phyloP scores from a whole-genome alignment of 1,284 basidiomycete species.

The Agaricales sp. region DNA sequence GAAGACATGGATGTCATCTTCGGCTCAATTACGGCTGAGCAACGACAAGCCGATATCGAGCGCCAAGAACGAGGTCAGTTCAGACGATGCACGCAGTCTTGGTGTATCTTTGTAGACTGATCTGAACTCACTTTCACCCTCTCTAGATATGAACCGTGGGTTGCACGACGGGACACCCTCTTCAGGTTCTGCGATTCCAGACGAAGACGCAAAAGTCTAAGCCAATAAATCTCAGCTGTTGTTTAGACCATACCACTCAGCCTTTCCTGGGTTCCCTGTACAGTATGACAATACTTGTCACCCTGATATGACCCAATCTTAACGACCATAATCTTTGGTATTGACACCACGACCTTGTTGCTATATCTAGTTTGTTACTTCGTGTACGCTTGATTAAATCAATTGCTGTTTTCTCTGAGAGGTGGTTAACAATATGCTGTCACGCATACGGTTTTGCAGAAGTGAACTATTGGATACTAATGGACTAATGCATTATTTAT shows the following conservation, averaged over 20 bases:
- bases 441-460: no score
- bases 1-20: slow-evolving; percentile 5
- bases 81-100: not conserved
- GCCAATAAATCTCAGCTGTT: no score
- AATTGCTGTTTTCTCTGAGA: no score
- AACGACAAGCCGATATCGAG: not conserved
- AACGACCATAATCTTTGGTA: no score
- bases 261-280: no score
- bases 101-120: not conserved
- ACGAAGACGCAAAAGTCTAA: not conserved
- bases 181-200: not conserved
- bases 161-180: not conserved
- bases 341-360: no score
- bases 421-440: no score
- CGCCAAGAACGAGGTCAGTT: not conserved
- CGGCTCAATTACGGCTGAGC: slow-evolving; percentile 2
- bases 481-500: no score
- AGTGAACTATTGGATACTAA: no score
- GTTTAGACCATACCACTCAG: not conserved
- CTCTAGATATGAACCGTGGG: not conserved
- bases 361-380: not conserved
- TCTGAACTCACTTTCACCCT: not conserved
- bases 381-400: no score
- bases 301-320: no score
- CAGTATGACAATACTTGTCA: no score